Conservation (phyloP, 208 protist species). For the Endotrypanum monterogeii region DNA sequence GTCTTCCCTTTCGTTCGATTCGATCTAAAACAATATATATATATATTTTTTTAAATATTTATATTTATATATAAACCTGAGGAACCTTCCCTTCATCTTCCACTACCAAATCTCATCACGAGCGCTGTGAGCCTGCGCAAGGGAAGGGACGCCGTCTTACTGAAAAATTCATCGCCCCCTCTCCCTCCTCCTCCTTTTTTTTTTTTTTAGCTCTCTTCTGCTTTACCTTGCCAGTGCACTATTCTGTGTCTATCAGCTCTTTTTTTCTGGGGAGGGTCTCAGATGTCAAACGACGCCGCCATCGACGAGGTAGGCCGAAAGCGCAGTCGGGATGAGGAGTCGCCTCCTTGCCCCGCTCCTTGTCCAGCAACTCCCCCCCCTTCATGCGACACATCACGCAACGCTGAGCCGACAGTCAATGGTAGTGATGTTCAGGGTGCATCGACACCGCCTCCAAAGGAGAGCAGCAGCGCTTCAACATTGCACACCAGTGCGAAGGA, state of each 20-base stretch:
- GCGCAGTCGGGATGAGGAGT: slow-evolving; percentile 19
- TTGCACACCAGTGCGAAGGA: slow-evolving; percentile 53
- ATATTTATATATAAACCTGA: too few relatives aligned
- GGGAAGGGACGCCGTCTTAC: background rate
- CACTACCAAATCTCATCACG: background rate
- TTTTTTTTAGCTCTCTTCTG: background rate
- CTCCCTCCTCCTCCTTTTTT: background rate
- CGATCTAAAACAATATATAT: too few relatives aligned
- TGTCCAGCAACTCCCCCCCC: background rate
- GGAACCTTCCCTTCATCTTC: too few relatives aligned
- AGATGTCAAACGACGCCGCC: background rate
- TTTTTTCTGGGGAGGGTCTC: too few relatives aligned
- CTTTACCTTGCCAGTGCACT: too few relatives aligned
- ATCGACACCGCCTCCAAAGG: background rate
- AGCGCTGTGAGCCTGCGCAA: background rate
- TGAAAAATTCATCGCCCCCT: background rate
- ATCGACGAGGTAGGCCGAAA: slow-evolving; percentile 24
- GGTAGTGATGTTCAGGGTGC: background rate
- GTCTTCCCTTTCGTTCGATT: too few relatives aligned
- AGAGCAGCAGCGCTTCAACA: slow-evolving; percentile 1
- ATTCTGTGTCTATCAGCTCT: background rate
- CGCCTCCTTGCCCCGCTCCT: background rate
- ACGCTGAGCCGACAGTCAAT: background rate
- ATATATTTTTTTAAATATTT: too few relatives aligned
- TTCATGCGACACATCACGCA: background rate